Conservation (phyloP, 768 basidiomycete genomes). For the Favolaschia claudopus region DNA sequence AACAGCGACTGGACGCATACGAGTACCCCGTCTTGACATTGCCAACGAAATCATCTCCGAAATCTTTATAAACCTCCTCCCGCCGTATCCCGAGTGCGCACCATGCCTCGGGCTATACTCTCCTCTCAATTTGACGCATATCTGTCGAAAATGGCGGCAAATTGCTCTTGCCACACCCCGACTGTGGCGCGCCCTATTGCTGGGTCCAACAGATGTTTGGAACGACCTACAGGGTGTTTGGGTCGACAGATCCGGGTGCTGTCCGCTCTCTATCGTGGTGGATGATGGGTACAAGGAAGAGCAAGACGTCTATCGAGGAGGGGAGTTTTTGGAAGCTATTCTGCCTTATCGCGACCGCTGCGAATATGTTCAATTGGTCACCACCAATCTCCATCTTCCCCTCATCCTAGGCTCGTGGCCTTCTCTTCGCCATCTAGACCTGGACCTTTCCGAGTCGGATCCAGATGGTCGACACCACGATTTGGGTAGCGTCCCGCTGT, state of each 20-base stretch:
- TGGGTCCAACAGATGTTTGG: neutral
- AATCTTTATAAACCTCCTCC: neutral
- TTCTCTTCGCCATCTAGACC: too few species aligned
- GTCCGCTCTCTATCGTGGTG: neutral
- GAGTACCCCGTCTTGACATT: neutral
- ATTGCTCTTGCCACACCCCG: neutral
- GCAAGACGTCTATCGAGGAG: neutral
- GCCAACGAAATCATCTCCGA: neutral
- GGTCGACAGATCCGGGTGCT: neutral
- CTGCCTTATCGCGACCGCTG: neutral
- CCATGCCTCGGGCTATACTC: neutral
- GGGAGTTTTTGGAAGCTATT: neutral
- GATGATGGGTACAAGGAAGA: neutral
- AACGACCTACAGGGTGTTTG: neutral
- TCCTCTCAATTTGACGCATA: neutral
- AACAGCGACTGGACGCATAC: too few species aligned
- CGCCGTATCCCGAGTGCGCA: neutral
- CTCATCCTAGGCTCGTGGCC: neutral
- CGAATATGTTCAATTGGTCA: neutral
- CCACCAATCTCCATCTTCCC: neutral
- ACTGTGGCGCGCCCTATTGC: neutral
- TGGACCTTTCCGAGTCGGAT: too few species aligned
- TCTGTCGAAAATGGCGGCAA: neutral
- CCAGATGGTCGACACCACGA: too few species aligned
- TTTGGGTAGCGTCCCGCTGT: too few species aligned